Base-by-base conservation (phyloP, 164 flowering plant genomes). In the Vitis rupestris region DNA sequence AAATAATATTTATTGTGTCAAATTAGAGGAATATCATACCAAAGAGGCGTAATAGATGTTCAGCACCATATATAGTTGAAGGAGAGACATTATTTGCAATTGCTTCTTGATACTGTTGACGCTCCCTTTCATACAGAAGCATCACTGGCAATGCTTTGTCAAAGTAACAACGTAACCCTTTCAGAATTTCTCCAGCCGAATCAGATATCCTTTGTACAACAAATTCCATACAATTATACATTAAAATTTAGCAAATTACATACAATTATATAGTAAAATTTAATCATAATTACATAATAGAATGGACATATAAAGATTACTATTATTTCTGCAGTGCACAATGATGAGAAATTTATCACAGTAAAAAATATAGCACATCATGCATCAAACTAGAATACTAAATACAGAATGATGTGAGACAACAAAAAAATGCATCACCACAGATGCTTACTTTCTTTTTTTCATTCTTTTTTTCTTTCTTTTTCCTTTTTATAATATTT, bases 1-100 rank as follows among this genome's bases (percentile, higher is more conserved):
- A 23, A 23, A 23, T 23, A 23, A 23, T 1, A 23, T 23, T 23
- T 23, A 1, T 23, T 23, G 27, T 23, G 27, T 23, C 27, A 23
- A 23, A 23, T 23, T 23, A 23, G 27, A 23, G 27, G 27, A 23
- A 23, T 23, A 23, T 23, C 85, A 75, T 87, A 94, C 98, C 98
- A 83, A 92, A 94, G 29, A 94, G 89, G 44, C 98, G 91, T 67
- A 94, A 71, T 3, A 94, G 74, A 83, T 94, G 98, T 73, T 94
- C 98, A 16, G 98, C 97, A 52, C 98, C 98, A 84, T 94, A 94
- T 29, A 94, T 66, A 64, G 78, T 68, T 16, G 97, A 90, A 56
- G 98, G 97, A 76, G 88, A 81, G 53, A 78, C 63, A 62, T 79
- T 72, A 70, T 82, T 79, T 51, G 47, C 52, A 61, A 83, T 69